Base-by-base conservation (phyloP, 129 eudicot species). In the Ambrosia artemisiifolia region DNA sequence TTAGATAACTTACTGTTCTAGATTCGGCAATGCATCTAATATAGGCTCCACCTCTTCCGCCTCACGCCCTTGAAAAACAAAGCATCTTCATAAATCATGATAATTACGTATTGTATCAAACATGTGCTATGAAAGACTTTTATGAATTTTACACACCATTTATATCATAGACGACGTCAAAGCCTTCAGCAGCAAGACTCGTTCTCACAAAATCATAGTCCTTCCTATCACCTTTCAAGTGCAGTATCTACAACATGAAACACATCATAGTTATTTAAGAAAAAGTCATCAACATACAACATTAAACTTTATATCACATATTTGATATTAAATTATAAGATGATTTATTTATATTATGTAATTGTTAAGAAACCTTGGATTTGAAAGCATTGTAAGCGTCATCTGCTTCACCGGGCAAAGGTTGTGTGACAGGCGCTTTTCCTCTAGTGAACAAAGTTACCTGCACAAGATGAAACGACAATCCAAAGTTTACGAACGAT, bases 361-460 rank as follows among this genome's bases (percentile, higher is more conserved):
- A 50, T 0, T 66, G 4, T 18, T 17, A 34, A 59, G 60, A 46
- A 82, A 93, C 98, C 95, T 93, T 87, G 72, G 98, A 89, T 46
- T 83, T 72, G 71, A 93, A 93, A 76, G 86, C 90, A 79, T 83
- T 78, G 83, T 83, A 93, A 35, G 92, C 96, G 11, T 74, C 73
- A 14, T 87, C 95, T 51, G 95, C 71, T 87, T 93, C 98, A 68
- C 95, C 95, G 19, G 98, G 98, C 81, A 93, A 87, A 55, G 74
- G 88, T 36, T 85, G 92, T 60, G 96, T 82, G 74, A 93, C 86
- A 13, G 98, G 98, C 14, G 98, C 98, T 77, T 93, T 93, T 67
- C 98, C 98, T 87, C 98, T 85, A 33, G 98, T 93, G 78, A 89
- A 93, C 49, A 93, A 76, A 70, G 96, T 89, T 56, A 93, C 95